phyloP scores from a whole-genome alignment of 345 rosid genomes.

The Salix exigua region DNA sequence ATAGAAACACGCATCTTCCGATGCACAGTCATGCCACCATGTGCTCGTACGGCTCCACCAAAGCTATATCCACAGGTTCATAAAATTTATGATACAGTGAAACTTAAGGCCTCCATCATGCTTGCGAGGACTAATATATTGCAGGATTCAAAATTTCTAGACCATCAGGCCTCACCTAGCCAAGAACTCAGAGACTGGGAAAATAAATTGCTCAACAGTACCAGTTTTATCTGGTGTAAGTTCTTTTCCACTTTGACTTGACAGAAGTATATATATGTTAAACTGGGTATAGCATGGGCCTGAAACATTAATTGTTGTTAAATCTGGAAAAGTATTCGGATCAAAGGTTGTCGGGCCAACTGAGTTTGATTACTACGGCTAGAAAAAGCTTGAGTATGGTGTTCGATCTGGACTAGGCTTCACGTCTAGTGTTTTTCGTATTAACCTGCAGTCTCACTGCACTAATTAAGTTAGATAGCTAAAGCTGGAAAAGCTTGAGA shows the following conservation, averaged over 20 bases:
- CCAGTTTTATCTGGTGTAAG: background rate
- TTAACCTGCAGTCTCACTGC: too few species aligned
- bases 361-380: too few species aligned
- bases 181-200: background rate
- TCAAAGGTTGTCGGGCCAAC: too few species aligned
- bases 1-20: conserved; percentile 82
- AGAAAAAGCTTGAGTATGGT: too few species aligned
- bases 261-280: too few species aligned
- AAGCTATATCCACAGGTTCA: too few species aligned
- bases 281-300: background rate
- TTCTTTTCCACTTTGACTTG: background rate
- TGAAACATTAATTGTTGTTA: too few species aligned
- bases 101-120: background rate
- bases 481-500: background rate
- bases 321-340: too few species aligned
- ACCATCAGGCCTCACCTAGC: background rate
- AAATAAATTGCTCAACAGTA: background rate
- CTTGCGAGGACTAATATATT: background rate
- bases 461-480: too few species aligned
- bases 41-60: conserved; percentile 14
- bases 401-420: too few species aligned
- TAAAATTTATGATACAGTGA: background rate
- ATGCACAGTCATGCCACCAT: conserved; percentile 46
- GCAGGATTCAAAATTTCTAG: background rate
- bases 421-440: too few species aligned